Conservation (phyloP, 164 flowering plant genomes). For the Pachysandra terminalis region DNA sequence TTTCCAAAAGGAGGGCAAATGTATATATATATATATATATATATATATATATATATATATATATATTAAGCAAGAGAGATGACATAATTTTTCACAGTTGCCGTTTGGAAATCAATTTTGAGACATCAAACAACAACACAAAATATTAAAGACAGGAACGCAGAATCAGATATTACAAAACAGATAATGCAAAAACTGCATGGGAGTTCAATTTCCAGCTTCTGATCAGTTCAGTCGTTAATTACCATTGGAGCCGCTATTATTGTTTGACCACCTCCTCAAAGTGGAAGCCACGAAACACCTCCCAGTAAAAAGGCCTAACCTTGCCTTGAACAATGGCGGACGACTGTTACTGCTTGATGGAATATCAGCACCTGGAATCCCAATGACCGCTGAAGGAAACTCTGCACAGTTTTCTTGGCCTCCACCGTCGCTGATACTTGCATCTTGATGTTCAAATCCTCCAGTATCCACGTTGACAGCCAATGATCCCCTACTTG, state of each 20-base stretch:
- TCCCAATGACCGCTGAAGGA: conserved; percentile 15
- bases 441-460: conserved; percentile 42
- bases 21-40: too few species aligned
- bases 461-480: conserved; percentile 64
- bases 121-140: conserved; percentile 1
- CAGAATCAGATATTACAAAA: not conserved
- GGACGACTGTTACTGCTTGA: conserved; percentile 28
- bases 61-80: not conserved
- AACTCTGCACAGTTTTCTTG: conserved; percentile 41
- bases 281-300: conserved; percentile 44
- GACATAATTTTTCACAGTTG: not conserved
- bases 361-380: conserved; percentile 16
- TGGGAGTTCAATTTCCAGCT: not conserved
- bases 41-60: too few species aligned
- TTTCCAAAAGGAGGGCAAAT: too few species aligned
- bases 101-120: not conserved
- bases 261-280: conserved; percentile 42
- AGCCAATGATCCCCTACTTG: conserved; percentile 43
- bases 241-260: conserved; percentile 19
- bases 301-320: conserved; percentile 40
- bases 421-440: conserved; percentile 49
- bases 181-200: not conserved
- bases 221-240: conserved; percentile 13
- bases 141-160: not conserved
- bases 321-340: conserved; percentile 27